Percentiles rank a stretch among this genome's conserved stretches.
Evolutionary conservation across 495 filamentous ascomycete species (phyloP).

Genomic region (Symbiotaphrina buchneri): DNA sequence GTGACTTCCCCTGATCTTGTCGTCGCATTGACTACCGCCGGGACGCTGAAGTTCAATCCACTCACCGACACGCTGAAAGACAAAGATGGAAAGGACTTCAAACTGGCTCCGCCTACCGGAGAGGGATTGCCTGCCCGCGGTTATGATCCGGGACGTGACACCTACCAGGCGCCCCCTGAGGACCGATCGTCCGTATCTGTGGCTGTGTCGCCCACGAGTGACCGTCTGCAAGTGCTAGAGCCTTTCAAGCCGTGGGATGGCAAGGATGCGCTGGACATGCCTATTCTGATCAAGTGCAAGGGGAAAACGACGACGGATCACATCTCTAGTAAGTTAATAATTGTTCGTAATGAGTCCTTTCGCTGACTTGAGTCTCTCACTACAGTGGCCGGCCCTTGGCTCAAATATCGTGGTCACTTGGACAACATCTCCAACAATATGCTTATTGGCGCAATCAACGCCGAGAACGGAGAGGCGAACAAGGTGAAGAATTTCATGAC

Average conservation of each 20-base stretch:
- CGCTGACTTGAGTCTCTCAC: not conserved
- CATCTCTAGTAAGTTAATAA: slow-evolving; percentile 47
- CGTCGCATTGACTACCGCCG: slow-evolving; percentile 77
- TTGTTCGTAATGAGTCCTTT: not conserved
- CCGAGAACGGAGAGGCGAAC: slow-evolving; percentile 91
- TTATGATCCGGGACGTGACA: slow-evolving; percentile 85
- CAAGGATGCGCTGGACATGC: slow-evolving; percentile 72
- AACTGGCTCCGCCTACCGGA: slow-evolving; percentile 56
- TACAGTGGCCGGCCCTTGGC: slow-evolving; percentile 84
- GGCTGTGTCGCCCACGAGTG: slow-evolving; percentile 68
- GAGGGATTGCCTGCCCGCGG: slow-evolving; percentile 60
- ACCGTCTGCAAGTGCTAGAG: slow-evolving; percentile 80
- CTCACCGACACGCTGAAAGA: slow-evolving; percentile 84
- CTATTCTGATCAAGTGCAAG: slow-evolving; percentile 92
- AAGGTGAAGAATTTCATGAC: slow-evolving; percentile 86
- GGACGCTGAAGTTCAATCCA: slow-evolving; percentile 89
- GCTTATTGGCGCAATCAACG: slow-evolving; percentile 94
- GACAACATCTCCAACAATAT: slow-evolving; percentile 99
- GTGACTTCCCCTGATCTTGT: slow-evolving; percentile 97
- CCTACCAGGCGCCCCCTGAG: slow-evolving; percentile 86
- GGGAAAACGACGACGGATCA: slow-evolving; percentile 99
- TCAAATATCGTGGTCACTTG: slow-evolving; percentile 98
- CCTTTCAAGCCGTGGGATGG: slow-evolving; percentile 84
- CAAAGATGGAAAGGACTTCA: slow-evolving; percentile 94
- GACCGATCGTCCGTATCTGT: slow-evolving; percentile 54